A percentile compares a stretch with the other conserved stretches of the same genome.
phyloP scores from a whole-genome alignment of 73 alveolate species.

The Paramecium sexaurelia region DNA sequence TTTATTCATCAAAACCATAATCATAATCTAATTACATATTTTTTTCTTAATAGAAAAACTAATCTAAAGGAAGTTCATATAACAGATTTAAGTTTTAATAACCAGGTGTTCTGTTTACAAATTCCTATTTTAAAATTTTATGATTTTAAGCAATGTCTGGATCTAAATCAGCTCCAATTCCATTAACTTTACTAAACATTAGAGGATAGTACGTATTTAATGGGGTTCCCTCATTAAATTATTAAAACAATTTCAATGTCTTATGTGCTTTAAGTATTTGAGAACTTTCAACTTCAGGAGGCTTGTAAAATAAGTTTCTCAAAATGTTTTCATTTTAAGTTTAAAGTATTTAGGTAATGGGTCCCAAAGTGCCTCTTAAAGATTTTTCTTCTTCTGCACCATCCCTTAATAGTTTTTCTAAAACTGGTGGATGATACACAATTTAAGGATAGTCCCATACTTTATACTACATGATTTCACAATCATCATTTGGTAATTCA shows the following conservation, averaged over 20 bases:
- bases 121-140: neutral
- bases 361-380: slow-evolving; percentile 60
- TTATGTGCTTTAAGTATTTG: slow-evolving; percentile 44
- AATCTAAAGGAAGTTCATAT: slow-evolving; percentile 48
- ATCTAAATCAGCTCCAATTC: slow-evolving; percentile 59
- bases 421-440: slow-evolving; percentile 62
- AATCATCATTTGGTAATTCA: slow-evolving; percentile 52
- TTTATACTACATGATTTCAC: slow-evolving; percentile 60
- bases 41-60: slow-evolving; percentile 17
- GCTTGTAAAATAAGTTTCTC: slow-evolving; percentile 3
- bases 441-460: slow-evolving; percentile 66
- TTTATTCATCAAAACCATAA: slow-evolving; percentile 40
- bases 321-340: slow-evolving; percentile 18
- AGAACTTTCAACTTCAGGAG: slow-evolving; percentile 47
- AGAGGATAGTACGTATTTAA: slow-evolving; percentile 44
- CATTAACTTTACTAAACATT: slow-evolving; percentile 2
- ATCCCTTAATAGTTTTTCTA: slow-evolving; percentile 23
- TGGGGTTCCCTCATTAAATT: slow-evolving; percentile 6
- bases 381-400: slow-evolving; percentile 71
- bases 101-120: slow-evolving; percentile 43
- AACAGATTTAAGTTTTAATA: slow-evolving; percentile 24
- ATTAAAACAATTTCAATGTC: slow-evolving; percentile 39
- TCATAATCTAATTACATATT: slow-evolving; percentile 54
- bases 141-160: slow-evolving; percentile 51
- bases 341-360: neutral